Conservation (phyloP, 257 asterid genomes). For the Ehretia macrophylla region DNA sequence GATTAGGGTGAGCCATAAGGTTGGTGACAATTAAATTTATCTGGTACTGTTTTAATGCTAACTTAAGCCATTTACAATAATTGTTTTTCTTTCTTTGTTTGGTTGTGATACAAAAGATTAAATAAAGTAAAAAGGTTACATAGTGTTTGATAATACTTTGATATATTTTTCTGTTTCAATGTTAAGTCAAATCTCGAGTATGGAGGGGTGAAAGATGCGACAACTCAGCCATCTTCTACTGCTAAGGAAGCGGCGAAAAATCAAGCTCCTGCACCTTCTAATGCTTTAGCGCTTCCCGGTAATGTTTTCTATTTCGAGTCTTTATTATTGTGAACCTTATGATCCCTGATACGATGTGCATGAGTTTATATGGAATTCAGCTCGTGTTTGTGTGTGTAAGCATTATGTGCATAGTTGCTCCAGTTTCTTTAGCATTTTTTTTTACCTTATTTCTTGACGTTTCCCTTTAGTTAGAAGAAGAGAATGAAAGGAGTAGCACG, state of each 20-base stretch:
- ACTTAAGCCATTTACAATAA: not conserved
- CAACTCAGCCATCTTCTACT: slow-evolving; percentile 24
- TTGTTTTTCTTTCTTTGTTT: not conserved
- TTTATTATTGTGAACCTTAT: too few species aligned
- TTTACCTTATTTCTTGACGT: too few species aligned
- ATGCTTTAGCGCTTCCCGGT: slow-evolving; percentile 90
- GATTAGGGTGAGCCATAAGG: slow-evolving; percentile 83
- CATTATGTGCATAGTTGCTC: too few species aligned
- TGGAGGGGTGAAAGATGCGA: slow-evolving; percentile 35
- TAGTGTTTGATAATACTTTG: not conserved
- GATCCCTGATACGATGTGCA: too few species aligned
- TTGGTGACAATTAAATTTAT: slow-evolving; percentile 21
- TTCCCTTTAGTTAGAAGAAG: too few species aligned
- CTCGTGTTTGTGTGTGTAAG: too few species aligned
- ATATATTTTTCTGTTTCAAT: slow-evolving; percentile 1
- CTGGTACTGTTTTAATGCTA: not conserved
- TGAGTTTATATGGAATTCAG: too few species aligned
- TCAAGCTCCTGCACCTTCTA: slow-evolving; percentile 45
- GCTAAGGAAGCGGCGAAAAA: slow-evolving; percentile 33
- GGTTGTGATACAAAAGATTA: not conserved
- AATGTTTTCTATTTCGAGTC: slow-evolving; percentile 8
- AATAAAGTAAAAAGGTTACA: not conserved
- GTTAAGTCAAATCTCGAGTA: slow-evolving; percentile 68
- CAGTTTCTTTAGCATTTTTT: too few species aligned
- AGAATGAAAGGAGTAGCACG: too few species aligned